Base-by-base conservation (phyloP, 768 basidiomycete genomes). In the Kockovaella imperatae region DNA sequence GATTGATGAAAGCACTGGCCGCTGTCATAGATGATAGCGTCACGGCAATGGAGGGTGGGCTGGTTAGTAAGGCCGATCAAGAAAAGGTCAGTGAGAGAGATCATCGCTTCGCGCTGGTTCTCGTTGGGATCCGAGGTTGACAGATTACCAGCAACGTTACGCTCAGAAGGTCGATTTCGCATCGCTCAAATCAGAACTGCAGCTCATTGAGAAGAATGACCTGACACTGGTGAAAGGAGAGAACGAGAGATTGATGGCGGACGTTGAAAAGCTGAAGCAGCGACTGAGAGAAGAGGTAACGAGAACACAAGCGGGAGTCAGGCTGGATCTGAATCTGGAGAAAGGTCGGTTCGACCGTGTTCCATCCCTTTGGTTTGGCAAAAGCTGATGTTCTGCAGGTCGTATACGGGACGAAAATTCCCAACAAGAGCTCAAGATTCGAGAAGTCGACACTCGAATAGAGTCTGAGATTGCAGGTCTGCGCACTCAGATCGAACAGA, bases 21-120 rank as follows among this genome's bases (percentile, higher is more conserved):
- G 88, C 90, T 60, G 91, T 97, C 53, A 89, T 99, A 31, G 88
- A 95, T 71, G 95, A 99, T 76, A 90, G 87, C 67, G 83, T 96
- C 32, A 79, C 84, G 52, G 93, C 90, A 64, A 90, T 99, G 88
- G 87, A 87, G 31, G 83, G 81, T 58, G 89, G 88, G 60, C 86
- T 97, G 83, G 93, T 97, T 51, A 89, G 87, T 4, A 89, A 88
- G 70, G 83, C 87, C 0, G 88, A 95, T 57, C 89, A 95, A 68
- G 93, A 96, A 73, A 96, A 96, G 81, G 91, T 85, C 43, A 30
- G 77, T 67, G 13, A n/a, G 38, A 13, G 13, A 13, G 38, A 15
- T 40, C 38, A 40, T 40, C 38, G 4, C 14, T 21, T 6, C 29
- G 13, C 43, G 34, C 8, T 15, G 4, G 28, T n/a, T 14, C 30